Evolutionary conservation across 192 early-diverging fungal species (phyloP).

Genomic region (Coemansia sp.): DNA sequence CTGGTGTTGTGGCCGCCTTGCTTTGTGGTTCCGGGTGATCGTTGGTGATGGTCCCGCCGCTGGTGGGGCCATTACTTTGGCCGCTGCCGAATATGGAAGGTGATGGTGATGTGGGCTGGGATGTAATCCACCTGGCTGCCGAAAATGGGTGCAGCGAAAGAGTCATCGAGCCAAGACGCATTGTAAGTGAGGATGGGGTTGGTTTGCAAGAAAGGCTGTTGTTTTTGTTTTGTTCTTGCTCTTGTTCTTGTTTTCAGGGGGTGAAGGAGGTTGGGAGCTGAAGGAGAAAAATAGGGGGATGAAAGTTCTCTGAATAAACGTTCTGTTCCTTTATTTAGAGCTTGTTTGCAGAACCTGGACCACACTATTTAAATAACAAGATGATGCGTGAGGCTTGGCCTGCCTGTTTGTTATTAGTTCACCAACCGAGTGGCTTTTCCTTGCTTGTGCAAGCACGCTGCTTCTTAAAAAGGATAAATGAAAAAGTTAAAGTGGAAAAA

Average conservation of each 20-base stretch:
- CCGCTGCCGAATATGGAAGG: neutral
- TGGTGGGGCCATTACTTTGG: neutral
- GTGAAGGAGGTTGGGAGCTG: neutral
- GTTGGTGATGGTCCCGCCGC: neutral
- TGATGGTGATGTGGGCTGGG: neutral
- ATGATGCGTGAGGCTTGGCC: too few relatives aligned
- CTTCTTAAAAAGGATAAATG: too few relatives aligned
- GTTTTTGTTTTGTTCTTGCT: too few relatives aligned
- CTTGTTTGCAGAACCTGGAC: neutral
- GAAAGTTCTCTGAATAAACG: neutral
- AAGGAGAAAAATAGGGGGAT: neutral
- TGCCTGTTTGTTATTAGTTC: too few relatives aligned
- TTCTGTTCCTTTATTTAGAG: neutral
- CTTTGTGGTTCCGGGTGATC: neutral
- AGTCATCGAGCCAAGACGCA: slow-evolving; percentile 8
- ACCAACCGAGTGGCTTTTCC: too few relatives aligned
- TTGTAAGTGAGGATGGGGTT: too few relatives aligned
- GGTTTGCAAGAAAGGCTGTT: neutral
- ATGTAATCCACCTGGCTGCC: neutral
- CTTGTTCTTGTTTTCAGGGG: neutral
- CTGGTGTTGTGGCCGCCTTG: neutral
- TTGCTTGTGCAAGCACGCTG: too few relatives aligned
- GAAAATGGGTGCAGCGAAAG: slow-evolving; percentile 3
- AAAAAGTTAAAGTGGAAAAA: too few relatives aligned
- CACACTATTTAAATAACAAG: neutral